Evolutionary conservation across 371 early-diverging fungal species (phyloP), one percentile per base, ranked within the genome.

Genomic region (Apophysomyces sp.): DNA sequence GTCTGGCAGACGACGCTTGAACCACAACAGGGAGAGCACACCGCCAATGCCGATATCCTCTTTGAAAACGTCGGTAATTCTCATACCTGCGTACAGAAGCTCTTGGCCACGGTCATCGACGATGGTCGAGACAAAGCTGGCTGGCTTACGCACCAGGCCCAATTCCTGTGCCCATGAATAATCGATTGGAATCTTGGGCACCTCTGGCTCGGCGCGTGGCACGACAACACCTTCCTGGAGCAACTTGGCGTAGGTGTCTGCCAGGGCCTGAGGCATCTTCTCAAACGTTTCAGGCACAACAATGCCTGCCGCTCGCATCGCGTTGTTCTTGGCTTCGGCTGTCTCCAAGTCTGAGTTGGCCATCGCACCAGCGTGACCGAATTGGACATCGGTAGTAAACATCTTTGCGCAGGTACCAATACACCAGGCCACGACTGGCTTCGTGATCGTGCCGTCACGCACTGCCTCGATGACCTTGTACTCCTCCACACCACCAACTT

Each of bases 101-200:
- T 98, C 98, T 80, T 98, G 96, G 57, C 98, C 98, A 84, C 98
- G 94, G 79, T 98, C 98, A 82, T 98, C 98, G 65, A 92, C 94
- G 73, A 98, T 98, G 56, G 98, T 98, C 58, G 97, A 96, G 55
- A 97, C 96, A 68, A 98, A 98, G 67, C 92, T 91, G 13, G 98
- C 97, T 28, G 98, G 98, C 84, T 98, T 98, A 74, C 98, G 94
- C 57, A 98, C 93, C 62, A 98, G 83, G n/a, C 98, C 98, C 52
- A 98, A 85, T 82, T 97, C 97, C 74, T 95, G 95, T 41, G 98
- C 98, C 98, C 98, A 98, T 8, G 95, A 88, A 79, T 98, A 98
- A 80, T 98, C 98, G 66, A 98, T 96, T 27, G 98, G 98, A 65
- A 98, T 95, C 89, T 97, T 97, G 72, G 98, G 98, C n/a, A 90